Evolutionary conservation across 2,329 filamentous ascomycete genomes (phyloP), one percentile per base, ranked within the genome.

Genomic region (Alternaria longipes): DNA sequence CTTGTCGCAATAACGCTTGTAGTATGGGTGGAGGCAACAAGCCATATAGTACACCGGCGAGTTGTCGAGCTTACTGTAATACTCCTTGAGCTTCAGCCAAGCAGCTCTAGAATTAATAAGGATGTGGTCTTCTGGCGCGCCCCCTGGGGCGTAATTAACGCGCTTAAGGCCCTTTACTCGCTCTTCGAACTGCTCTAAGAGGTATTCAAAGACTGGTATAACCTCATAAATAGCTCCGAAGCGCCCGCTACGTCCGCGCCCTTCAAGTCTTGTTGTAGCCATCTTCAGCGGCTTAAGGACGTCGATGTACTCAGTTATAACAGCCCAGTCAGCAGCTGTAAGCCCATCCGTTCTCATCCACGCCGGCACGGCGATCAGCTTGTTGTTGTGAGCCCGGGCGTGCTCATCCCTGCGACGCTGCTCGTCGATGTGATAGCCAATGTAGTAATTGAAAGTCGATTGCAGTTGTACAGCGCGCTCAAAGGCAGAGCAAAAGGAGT

Each of bases 1-100:
- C 2, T 14, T 16, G 8, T 36, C 32, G 36, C 38, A 40, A 11
- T 40, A 40, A 7, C 2, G 8, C 20, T 40, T 40, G n/a, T 40
- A 40, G n/a, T 40, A 20, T 3, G n/a, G 38, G 6, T 40, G n/a
- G 38, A 40, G 38, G 18, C 16, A 18, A 1, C 4, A 8, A 6
- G 38, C 38, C 4, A n/a, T 11, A n/a, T 40, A 40, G 8, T 40
- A 40, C 3, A 8, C 38, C 4, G n/a, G 38, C 7, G 38, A 40
- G 38, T 18, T 6, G 38, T 40, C n/a, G 9, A 63, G 53, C 50
- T 50, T 60, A 11, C 5, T 38, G 41, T 60, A 63, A 46, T 63
- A 63, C 2, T 60, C 42, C 12, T 46, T 46, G 20, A 38, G 22
- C 46, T 60, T 63, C n/a, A 3, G 12, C 51, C 18, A 60, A 9